These are phyloP conservation scores for Phialemoniopsis sp. DNA, from an alignment of 2,329 filamentous ascomycete species.

Conservation along the genomic window DNA sequence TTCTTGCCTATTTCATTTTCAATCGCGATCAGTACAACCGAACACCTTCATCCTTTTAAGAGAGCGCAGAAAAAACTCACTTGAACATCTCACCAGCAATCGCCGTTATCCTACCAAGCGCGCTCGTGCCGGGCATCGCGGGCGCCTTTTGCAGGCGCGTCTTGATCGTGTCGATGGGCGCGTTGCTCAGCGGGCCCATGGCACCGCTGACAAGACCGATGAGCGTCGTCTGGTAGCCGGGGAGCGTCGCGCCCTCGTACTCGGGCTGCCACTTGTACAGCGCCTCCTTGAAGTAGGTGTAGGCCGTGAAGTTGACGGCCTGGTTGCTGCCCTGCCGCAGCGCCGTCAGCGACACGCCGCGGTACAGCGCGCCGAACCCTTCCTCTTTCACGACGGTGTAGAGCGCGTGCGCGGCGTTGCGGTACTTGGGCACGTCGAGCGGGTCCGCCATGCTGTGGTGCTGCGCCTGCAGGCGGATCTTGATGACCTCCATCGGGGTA, in stretches of 20 bases:
- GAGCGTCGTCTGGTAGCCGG: constrained; percentile 83
- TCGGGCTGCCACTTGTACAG: constrained; percentile 71
- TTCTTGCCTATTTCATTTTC: constrained; percentile 63
- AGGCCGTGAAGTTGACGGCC: constrained; percentile 98
- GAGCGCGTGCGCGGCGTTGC: constrained; percentile 77
- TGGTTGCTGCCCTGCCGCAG: constrained; percentile 95
- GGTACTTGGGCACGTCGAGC: constrained; percentile 93
- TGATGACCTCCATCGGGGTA: constrained; percentile 98
- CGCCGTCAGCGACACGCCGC: constrained; percentile 89
- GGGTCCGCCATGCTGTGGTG: constrained; percentile 98
- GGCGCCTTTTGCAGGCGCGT: constrained; percentile 89
- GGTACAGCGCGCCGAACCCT: constrained; percentile 81
- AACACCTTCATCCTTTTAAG: not conserved
- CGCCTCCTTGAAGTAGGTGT: constrained; percentile 83
- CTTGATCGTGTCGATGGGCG: constrained; percentile 99
- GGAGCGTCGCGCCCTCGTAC: constrained; percentile 61
- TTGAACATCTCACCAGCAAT: constrained; percentile 86
- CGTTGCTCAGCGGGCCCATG: constrained; percentile 94
- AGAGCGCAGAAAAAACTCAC: constrained; percentile 32
- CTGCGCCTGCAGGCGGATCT: constrained; percentile 96
- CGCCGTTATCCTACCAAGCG: constrained; percentile 68
- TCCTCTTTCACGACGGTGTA: constrained; percentile 94
- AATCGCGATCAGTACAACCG: not conserved
- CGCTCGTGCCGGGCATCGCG: constrained; percentile 75
- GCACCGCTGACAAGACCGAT: constrained; percentile 91